Evolutionary conservation across 345 rosid species (phyloP), one percentile per base, ranked within the genome.

Genomic region (Arabis hirsuta): DNA sequence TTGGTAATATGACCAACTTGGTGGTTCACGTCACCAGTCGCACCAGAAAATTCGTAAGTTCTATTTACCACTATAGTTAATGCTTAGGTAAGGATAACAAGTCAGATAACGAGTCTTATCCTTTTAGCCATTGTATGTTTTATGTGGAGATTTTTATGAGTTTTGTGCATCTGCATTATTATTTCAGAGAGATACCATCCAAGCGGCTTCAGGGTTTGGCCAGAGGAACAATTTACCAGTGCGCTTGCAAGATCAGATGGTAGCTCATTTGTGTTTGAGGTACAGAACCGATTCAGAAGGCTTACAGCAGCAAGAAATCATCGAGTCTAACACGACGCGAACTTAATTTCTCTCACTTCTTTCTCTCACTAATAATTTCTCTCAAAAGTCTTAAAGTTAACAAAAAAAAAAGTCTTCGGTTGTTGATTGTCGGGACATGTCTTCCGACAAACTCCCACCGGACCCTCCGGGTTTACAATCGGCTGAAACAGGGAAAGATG

Each of bases 1-100:
- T 93, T 54, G 98, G 97, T 67, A 93, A 90, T 44, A 93, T 93
- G 94, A 90, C 90, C 82, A 90, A 83, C 78, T 70, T 93, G 81
- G 88, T 93, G 9, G 93, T 90, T 80, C 97, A 93, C 29, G 89
- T 78, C 3, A 86, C 98, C 32, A 73, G 80, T 54, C 93, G 96
- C 59, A 93, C 98, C 0, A 84, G 98, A 73, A 75, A 77, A 73
- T 93, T 88, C 54, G 98, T 93, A 63, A 93, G 98, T 90, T 22
- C 24, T 36, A 6, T 26, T 44, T n/a, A 41, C 50, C 8, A 3
- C 3, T 53, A 53, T 34, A 22, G 36, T 53, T 45, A 32, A 32
- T 32, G 36, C 7, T 32, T 32, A 32, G 6, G 36, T 32, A 32
- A 7, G 36, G 36, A 32, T 8, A 32, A 32, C n/a, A n/a, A n/a